phyloP scores from a whole-genome alignment of 176 grass and related monocot genomes.

The Luzula sylvatica region DNA sequence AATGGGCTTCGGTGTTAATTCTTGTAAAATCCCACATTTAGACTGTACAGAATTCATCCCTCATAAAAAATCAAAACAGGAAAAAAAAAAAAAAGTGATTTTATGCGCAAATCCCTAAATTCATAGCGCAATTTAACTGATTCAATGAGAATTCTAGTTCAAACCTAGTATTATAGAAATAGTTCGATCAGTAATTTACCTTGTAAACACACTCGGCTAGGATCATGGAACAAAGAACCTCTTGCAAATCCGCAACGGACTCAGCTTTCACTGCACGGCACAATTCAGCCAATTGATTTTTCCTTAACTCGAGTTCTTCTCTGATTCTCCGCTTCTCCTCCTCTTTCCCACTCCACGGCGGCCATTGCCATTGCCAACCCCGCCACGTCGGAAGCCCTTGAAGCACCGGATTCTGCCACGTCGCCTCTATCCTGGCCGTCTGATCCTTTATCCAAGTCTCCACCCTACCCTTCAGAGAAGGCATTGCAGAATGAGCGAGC shows the following conservation, averaged over 20 bases:
- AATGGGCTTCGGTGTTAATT: too few relatives aligned
- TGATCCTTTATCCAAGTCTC: constrained; percentile 69
- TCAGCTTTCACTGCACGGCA: constrained; percentile 67
- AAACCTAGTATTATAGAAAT: neutral
- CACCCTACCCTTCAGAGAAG: constrained; percentile 41
- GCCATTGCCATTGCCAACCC: constrained; percentile 32
- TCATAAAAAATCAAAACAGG: neutral
- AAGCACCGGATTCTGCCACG: constrained; percentile 28
- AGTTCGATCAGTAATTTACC: constrained; percentile 19
- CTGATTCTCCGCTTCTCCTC: constrained; percentile 52
- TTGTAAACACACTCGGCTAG: constrained; percentile 94
- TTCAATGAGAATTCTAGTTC: neutral
- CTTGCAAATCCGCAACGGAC: constrained; percentile 72
- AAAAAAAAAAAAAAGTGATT: neutral
- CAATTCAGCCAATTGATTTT: constrained; percentile 42
- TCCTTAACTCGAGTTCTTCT: constrained; percentile 48
- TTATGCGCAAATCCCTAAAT: neutral
- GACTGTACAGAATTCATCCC: neutral
- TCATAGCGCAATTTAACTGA: neutral
- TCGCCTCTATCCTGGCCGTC: constrained; percentile 28
- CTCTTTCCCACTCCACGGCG: constrained; percentile 19
- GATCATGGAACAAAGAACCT: constrained; percentile 83
- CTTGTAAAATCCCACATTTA: too few relatives aligned
- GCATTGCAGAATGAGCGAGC: constrained; percentile 51
- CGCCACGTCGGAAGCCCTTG: constrained; percentile 22